phyloP scores from a whole-genome alignment of 768 basidiomycete species.

The Clathrus columnatus region DNA sequence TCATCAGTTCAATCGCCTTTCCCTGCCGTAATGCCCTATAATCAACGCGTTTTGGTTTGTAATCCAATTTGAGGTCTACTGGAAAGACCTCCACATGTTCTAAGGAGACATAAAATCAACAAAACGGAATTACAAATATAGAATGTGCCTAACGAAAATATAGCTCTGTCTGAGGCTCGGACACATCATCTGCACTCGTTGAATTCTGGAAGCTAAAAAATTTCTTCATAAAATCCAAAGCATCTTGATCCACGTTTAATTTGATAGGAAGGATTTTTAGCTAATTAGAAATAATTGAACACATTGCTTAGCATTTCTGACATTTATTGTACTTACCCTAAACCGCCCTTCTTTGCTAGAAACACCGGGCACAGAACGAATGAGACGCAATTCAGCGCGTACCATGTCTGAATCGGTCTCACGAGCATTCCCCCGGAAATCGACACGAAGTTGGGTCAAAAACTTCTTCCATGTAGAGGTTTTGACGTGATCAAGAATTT shows the following conservation, averaged over 20 bases:
- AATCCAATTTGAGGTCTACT: conserved; percentile 91
- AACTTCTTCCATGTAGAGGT: conserved; percentile 99
- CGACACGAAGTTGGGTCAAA: conserved; percentile 74
- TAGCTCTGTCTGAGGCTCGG: conserved; percentile 35
- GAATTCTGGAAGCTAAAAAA: conserved; percentile 77
- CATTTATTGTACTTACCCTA: conserved; percentile 41
- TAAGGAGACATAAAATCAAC: conserved; percentile 21
- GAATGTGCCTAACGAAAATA: conserved; percentile 57
- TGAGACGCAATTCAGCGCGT: conserved; percentile 67
- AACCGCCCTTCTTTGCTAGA: conserved; percentile 70
- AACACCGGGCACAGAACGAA: conserved; percentile 60
- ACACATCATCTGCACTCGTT: conserved; percentile 32
- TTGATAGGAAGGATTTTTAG: conserved; percentile 85
- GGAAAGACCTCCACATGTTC: conserved; percentile 95
- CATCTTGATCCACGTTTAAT: conserved; percentile 96
- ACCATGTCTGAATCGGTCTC: conserved; percentile 94
- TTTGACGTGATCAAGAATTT: conserved; percentile 96
- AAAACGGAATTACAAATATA: background rate
- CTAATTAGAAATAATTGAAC: conserved; percentile 30
- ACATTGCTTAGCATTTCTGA: conserved; percentile 1
- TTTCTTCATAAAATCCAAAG: conserved; percentile 93
- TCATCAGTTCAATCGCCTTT: conserved; percentile 94
- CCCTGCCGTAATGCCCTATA: conserved; percentile 87
- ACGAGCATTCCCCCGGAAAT: conserved; percentile 79
- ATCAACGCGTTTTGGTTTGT: conserved; percentile 95